A percentile compares a stretch with the other conserved stretches of the same genome.
Evolutionary conservation across 1,139 yeast species (phyloP).

Genomic region (Ogataea hybrid): DNA sequence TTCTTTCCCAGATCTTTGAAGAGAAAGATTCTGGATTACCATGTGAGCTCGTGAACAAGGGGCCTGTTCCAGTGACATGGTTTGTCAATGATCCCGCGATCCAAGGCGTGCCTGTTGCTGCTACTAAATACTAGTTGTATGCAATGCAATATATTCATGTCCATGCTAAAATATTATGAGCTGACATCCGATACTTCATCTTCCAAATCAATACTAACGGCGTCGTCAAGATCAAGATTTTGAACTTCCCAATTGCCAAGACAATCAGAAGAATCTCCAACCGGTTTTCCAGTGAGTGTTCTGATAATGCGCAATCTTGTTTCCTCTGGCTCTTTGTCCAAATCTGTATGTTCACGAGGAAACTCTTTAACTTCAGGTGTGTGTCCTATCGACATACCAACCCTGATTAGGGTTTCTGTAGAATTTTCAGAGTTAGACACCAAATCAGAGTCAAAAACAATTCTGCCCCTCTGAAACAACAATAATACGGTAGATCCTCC

Average conservation of each 20-base stretch:
- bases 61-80: conserved; percentile 60
- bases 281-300: conserved; percentile 49
- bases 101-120: conserved; percentile 51
- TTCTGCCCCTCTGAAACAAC: conserved; percentile 43
- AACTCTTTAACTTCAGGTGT: conserved; percentile 47
- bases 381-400: conserved; percentile 94
- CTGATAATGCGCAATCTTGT: conserved; percentile 55
- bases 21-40: conserved; percentile 57
- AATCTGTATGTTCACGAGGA: conserved; percentile 44
- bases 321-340: conserved; percentile 48
- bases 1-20: conserved; percentile 67
- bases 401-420: conserved; percentile 79
- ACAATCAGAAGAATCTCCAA: conserved; percentile 7
- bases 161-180: conserved; percentile 11
- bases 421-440: conserved; percentile 62
- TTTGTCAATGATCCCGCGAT: conserved; percentile 77
- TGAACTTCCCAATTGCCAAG: conserved; percentile 29
- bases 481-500: conserved; percentile 89
- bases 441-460: conserved; percentile 73
- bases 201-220: conserved; percentile 24
- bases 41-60: conserved; percentile 64
- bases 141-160: conserved; percentile 7
- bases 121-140: conserved; percentile 6
- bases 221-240: conserved; percentile 28
- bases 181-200: conserved; percentile 19